Evolutionary conservation across 805 yeast genomes (phyloP).

Genomic region (Schwanniomyces yamadae): DNA sequence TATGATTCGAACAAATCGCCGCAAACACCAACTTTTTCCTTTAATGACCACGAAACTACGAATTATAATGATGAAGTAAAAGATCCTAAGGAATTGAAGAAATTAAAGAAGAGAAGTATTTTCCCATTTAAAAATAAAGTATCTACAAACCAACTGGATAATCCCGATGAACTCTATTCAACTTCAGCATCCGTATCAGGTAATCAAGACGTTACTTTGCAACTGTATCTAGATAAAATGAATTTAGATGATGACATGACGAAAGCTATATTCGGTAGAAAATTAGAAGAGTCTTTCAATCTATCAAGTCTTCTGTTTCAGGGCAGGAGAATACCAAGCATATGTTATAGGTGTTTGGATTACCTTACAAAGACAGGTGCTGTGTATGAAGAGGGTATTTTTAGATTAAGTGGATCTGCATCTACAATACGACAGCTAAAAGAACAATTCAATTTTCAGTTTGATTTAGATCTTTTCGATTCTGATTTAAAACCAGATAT

Average conservation of each 20-base stretch:
- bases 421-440: slow-evolving; percentile 68
- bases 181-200: slow-evolving; percentile 1
- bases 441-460: slow-evolving; percentile 61
- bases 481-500: slow-evolving; percentile 58
- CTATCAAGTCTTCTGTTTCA: slow-evolving; percentile 49
- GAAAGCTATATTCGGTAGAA: slow-evolving; percentile 62
- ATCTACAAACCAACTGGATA: background rate
- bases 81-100: slow-evolving; percentile 39
- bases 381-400: slow-evolving; percentile 84
- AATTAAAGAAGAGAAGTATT: slow-evolving; percentile 53
- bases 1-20: background rate
- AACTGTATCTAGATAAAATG: slow-evolving; percentile 34
- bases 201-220: slow-evolving; percentile 18
- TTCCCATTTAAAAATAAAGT: slow-evolving; percentile 49
- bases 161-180: slow-evolving; percentile 1
- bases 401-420: slow-evolving; percentile 87
- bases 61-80: slow-evolving; percentile 3
- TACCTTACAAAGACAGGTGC: slow-evolving; percentile 67
- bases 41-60: background rate
- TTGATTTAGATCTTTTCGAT: slow-evolving; percentile 65
- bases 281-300: slow-evolving; percentile 50
- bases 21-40: background rate
- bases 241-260: slow-evolving; percentile 33
- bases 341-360: slow-evolving; percentile 72
- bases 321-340: slow-evolving; percentile 63